Evolutionary conservation across 2,329 filamentous ascomycete genomes (phyloP).

Genomic region (Pestalotiopsis sp.): DNA sequence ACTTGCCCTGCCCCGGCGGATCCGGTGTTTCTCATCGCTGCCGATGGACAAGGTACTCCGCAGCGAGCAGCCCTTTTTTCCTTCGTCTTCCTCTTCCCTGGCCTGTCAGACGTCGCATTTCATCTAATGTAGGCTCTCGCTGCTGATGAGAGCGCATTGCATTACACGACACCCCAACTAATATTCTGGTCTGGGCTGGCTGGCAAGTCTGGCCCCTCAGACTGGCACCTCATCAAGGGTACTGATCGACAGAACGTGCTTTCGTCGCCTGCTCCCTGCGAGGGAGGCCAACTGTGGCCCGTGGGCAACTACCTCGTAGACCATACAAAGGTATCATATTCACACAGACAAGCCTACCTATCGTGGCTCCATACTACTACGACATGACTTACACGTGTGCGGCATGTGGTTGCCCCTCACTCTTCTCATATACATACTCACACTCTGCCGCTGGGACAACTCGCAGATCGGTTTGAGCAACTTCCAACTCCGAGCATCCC

Average conservation of each 20-base stretch:
- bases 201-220: not conserved
- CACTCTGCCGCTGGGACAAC: not conserved
- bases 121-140: not conserved
- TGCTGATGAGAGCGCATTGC: not conserved
- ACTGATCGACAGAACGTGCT: not conserved
- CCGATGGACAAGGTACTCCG: constrained; percentile 12
- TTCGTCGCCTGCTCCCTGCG: not conserved
- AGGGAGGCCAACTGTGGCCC: not conserved
- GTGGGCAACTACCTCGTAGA: not conserved
- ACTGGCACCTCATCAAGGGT: not conserved
- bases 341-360: not conserved
- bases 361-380: not conserved
- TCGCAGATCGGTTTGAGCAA: not conserved
- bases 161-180: not conserved
- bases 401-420: constrained; percentile 1
- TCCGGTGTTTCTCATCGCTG: not conserved
- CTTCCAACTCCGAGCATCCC: not conserved
- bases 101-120: not conserved
- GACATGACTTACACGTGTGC: constrained; percentile 3
- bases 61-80: not conserved
- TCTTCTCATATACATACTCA: not conserved
- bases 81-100: not conserved
- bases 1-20: not conserved
- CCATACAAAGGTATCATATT: not conserved
- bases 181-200: not conserved